phyloP scores from a whole-genome alignment of 2,329 filamentous ascomycete genomes.

The Talaromyces verruculosus region DNA sequence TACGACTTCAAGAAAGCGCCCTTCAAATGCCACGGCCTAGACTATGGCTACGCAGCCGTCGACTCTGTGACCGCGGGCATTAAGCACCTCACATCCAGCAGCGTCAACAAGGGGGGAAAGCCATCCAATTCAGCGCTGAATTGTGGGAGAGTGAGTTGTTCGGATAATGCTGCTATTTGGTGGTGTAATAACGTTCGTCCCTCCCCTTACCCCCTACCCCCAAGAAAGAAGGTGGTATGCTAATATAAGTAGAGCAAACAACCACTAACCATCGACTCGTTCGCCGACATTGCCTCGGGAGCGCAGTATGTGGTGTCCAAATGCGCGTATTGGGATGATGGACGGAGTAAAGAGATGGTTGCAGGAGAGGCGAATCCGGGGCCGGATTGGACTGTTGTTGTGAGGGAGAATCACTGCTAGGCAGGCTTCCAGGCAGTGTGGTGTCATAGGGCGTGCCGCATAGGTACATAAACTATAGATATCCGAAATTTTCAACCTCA shows the following conservation, averaged over 20 bases:
- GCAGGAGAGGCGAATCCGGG: neutral
- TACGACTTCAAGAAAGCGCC: neutral
- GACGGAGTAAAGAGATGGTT: neutral
- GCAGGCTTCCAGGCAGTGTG: neutral
- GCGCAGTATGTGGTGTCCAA: neutral
- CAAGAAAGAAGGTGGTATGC: neutral
- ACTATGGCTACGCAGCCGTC: neutral
- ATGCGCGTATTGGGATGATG: neutral
- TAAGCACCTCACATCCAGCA: neutral
- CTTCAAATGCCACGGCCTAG: neutral
- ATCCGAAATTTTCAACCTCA: neutral
- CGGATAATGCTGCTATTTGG: slow-evolving; percentile 1
- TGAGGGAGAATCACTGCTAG: slow-evolving; percentile 13
- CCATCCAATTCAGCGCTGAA: neutral
- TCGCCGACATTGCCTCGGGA: neutral
- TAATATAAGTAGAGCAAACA: neutral
- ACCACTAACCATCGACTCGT: neutral
- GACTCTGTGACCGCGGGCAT: neutral
- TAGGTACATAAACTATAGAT: too few relatives aligned
- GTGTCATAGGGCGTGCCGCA: neutral
- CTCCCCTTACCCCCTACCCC: neutral
- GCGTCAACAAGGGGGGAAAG: neutral
- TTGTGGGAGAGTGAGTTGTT: slow-evolving; percentile 7
- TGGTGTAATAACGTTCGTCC: slow-evolving; percentile 9
- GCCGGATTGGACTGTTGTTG: neutral